Evolutionary conservation across 495 filamentous ascomycete genomes (phyloP).

Genomic region (Opeltia flavorubescens): DNA sequence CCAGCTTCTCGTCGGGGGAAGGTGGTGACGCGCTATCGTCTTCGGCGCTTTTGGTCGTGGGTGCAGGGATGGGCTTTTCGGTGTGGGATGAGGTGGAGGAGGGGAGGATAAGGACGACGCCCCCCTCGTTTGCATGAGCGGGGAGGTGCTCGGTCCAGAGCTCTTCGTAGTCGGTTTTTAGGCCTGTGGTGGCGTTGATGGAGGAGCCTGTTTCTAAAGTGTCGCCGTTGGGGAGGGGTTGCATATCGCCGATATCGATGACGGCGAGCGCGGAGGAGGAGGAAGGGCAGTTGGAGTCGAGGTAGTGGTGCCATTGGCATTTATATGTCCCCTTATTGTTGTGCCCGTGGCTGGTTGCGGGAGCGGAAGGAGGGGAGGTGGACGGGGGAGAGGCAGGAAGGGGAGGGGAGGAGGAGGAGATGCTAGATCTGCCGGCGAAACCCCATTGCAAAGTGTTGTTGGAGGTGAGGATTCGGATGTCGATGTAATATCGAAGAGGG

Average conservation of each 20-base stretch:
- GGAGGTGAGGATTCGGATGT: slow-evolving; percentile 27
- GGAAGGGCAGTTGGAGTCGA: slow-evolving; percentile 30
- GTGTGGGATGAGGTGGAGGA: too few relatives aligned
- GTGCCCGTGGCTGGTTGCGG: too few relatives aligned
- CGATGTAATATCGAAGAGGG: slow-evolving; percentile 32
- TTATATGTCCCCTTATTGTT: not conserved
- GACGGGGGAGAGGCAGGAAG: too few relatives aligned
- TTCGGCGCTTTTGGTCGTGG: too few relatives aligned
- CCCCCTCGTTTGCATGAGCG: too few relatives aligned
- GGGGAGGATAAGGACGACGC: too few relatives aligned
- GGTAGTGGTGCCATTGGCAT: slow-evolving; percentile 36
- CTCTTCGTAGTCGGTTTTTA: slow-evolving; percentile 36
- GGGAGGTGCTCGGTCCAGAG: slow-evolving; percentile 32
- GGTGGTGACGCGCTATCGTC: too few relatives aligned
- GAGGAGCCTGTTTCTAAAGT: slow-evolving; percentile 36
- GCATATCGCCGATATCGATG: slow-evolving; percentile 39
- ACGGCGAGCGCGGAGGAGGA: too few relatives aligned
- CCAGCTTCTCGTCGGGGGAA: too few relatives aligned
- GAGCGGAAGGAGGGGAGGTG: too few relatives aligned
- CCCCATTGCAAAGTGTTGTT: slow-evolving; percentile 27
- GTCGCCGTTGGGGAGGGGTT: slow-evolving; percentile 21
- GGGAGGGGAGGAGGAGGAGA: too few relatives aligned
- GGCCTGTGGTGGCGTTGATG: slow-evolving; percentile 28
- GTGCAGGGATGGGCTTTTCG: too few relatives aligned
- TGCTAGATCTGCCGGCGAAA: slow-evolving; percentile 35